Base-by-base conservation (phyloP, 2,329 filamentous ascomycete genomes). In the Apiospora kogelbergensis region DNA sequence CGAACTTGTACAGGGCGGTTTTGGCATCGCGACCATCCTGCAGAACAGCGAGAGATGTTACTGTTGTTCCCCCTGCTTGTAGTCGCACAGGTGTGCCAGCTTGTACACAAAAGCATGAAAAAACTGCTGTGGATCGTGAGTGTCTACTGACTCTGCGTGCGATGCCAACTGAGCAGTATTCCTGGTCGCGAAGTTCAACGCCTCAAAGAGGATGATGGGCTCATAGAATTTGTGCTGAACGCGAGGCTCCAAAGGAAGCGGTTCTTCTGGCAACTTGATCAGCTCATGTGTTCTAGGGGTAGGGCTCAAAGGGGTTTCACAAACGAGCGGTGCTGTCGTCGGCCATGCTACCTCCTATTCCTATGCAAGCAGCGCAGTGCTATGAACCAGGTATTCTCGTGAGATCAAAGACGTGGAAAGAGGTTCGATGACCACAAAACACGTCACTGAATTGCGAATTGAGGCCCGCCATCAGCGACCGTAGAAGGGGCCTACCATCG, bases 71-170 rank as follows among this genome's bases (percentile, higher is more conserved):
- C 60, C 65, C 3, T 40, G 48, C 13, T 15, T 67, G 65, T 42
- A 20, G 37, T 72, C 71, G 63, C 71, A 72, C 44, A 71, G 44
- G 13, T 71, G 68, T 22, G 66, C 67, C 9, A 72, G 44, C 30
- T 66, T 71, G 30, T 72, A 71, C 11, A 72, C 60, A 37, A 68
- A 70, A 4, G 66, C 41, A 15, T 57, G 22, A 45, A 17, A 60
- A 11, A 6, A 5, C 7, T 60, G 3, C 11, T 2, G 24, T 37
- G 17, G 6, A 13, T 24, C 22, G 6, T 17, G 45, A 20, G 22
- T 6, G 45, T 40, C 37, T 10, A 48, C 6, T 5, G 45, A n/a
- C 45, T 48, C 45, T 5, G 17, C 45, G 45, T 20, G 45, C 45
- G 20, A n/a, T 30, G 1, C 20, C 53, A 17, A 2, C 26, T 37